A percentile compares a stretch with the other conserved stretches of the same genome.
Evolutionary conservation across 352 stramenopile genomes (phyloP).

Genomic region (Pythium dissimile): DNA sequence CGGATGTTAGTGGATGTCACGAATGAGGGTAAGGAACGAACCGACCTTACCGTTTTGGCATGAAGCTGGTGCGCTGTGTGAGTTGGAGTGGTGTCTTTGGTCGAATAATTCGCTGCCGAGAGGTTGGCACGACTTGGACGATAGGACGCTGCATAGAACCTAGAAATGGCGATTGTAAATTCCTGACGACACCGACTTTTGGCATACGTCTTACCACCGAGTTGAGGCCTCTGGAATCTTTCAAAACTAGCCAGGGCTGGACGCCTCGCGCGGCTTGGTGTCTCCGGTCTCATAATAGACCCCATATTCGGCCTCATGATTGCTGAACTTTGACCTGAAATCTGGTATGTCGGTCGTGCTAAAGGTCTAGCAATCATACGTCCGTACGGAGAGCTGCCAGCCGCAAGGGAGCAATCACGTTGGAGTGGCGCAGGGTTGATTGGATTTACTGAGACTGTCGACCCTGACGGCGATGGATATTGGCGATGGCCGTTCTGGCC

Average conservation of each 20-base stretch:
- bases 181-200: too few species aligned
- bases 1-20: not conserved
- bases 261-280: slow-evolving; percentile 39
- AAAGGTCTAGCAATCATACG: slow-evolving; percentile 41
- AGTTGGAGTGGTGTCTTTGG: slow-evolving; percentile 71
- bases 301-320: slow-evolving; percentile 31
- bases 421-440: slow-evolving; percentile 14
- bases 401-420: slow-evolving; percentile 29
- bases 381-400: slow-evolving; percentile 42
- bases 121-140: slow-evolving; percentile 36
- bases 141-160: slow-evolving; percentile 21
- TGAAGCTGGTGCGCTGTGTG: slow-evolving; percentile 53
- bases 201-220: slow-evolving; percentile 31
- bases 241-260: slow-evolving; percentile 58
- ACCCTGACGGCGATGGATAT: slow-evolving; percentile 56
- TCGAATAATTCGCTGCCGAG: slow-evolving; percentile 52
- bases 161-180: too few species aligned
- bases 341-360: slow-evolving; percentile 16
- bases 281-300: slow-evolving; percentile 31
- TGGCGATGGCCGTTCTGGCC: slow-evolving; percentile 27
- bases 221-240: slow-evolving; percentile 56
- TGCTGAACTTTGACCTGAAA: slow-evolving; percentile 3
- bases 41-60: slow-evolving; percentile 47
- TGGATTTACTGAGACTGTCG: slow-evolving; percentile 35
- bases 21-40: not conserved